Percentiles rank a stretch among this genome's conserved stretches.
Evolutionary conservation across 2,329 filamentous ascomycete species (phyloP).

Genomic region (Verticillium isaacii): DNA sequence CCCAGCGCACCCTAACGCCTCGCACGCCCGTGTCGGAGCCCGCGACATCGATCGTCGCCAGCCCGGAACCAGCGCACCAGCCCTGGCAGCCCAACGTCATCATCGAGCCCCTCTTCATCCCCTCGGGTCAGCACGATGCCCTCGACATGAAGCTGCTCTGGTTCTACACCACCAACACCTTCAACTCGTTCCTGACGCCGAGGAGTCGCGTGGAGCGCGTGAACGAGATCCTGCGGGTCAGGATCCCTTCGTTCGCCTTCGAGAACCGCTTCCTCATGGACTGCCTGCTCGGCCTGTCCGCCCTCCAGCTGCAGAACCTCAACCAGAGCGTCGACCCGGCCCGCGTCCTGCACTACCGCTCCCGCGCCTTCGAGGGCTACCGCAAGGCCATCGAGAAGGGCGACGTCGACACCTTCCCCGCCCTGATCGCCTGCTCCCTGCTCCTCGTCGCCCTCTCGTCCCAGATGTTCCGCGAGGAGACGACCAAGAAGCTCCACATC

Average conservation of each 20-base stretch:
- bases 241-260: constrained; percentile 46
- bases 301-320: constrained; percentile 42
- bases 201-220: constrained; percentile 25
- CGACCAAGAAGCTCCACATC: constrained; percentile 41
- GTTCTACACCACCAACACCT: constrained; percentile 1
- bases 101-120: constrained; percentile 19
- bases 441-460: constrained; percentile 46
- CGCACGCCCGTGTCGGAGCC: constrained; percentile 3
- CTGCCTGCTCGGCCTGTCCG: constrained; percentile 45
- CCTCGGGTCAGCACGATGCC: constrained; percentile 24
- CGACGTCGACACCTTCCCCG: constrained; percentile 39
- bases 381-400: constrained; percentile 44
- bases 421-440: constrained; percentile 47
- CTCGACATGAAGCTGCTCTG: constrained; percentile 48
- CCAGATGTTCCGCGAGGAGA: constrained; percentile 43
- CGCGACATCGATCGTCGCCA: constrained; percentile 7
- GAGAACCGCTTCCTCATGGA: constrained; percentile 50
- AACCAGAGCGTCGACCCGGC: constrained; percentile 30
- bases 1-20: constrained; percentile 3
- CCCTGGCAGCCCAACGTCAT: neutral
- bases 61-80: neutral
- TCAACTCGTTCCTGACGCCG: neutral
- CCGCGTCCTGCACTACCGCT: constrained; percentile 39
- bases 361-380: constrained; percentile 45
- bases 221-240: constrained; percentile 39